phyloP scores from a whole-genome alignment of 257 asterid genomes.

The Nicotiana attenuata region DNA sequence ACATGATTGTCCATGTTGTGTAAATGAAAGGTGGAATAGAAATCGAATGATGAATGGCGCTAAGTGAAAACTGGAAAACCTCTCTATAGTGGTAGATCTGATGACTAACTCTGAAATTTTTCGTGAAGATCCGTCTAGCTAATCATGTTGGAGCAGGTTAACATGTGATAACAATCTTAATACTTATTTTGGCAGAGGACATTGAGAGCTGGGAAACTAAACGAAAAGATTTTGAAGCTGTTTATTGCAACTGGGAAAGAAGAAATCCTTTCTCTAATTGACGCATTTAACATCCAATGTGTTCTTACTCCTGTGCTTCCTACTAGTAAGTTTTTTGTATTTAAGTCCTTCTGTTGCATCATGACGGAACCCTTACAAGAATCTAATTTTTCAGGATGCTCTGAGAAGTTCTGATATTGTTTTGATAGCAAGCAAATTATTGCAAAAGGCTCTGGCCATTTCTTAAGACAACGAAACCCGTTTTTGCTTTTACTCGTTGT shows the following conservation, averaged over 20 bases:
- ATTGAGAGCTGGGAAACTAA: constrained; percentile 85
- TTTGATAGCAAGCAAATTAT: constrained; percentile 5
- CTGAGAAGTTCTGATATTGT: constrained; percentile 53
- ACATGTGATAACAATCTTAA: not conserved
- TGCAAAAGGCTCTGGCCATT: not conserved
- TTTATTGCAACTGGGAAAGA: constrained; percentile 83
- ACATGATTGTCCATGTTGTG: not conserved
- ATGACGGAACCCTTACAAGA: constrained; percentile 15
- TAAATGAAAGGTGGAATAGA: not conserved
- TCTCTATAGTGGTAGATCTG: not conserved
- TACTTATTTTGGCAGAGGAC: constrained; percentile 55
- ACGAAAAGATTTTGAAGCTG: constrained; percentile 77
- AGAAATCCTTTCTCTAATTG: constrained; percentile 63
- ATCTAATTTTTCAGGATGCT: constrained; percentile 55
- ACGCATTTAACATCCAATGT: constrained; percentile 64
- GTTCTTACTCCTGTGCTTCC: constrained; percentile 40
- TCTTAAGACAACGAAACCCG: not conserved
- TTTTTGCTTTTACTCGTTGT: not conserved
- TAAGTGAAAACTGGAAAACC: not conserved
- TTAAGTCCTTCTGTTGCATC: not conserved
- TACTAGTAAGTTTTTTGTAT: constrained; percentile 31
- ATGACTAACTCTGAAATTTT: not conserved
- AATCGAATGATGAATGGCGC: not conserved
- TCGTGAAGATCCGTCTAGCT: not conserved
- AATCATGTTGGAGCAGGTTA: not conserved